phyloP scores from a whole-genome alignment of 306 rosid genomes.

The Acacia confusa region DNA sequence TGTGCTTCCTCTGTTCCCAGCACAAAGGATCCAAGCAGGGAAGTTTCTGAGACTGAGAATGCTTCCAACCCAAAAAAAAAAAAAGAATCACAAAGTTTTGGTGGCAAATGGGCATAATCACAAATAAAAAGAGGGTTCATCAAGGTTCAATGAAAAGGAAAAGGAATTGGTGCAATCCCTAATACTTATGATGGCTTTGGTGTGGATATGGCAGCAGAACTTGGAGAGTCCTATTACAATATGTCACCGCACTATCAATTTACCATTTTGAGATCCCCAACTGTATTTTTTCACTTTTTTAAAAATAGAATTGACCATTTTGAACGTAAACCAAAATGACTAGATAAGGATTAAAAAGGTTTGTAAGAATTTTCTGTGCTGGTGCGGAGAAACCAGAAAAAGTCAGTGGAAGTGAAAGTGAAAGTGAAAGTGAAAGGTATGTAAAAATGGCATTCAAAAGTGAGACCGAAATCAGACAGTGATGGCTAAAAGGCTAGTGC shows the following conservation, averaged over 20 bases:
- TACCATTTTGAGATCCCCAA: background rate
- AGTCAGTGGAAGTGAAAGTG: background rate
- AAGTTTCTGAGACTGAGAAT: conserved; percentile 24
- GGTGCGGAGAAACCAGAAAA: background rate
- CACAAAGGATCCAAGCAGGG: conserved; percentile 45
- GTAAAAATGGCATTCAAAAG: background rate
- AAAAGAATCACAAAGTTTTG: conserved; percentile 41
- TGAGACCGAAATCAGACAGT: background rate
- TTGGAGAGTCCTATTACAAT: conserved; percentile 27
- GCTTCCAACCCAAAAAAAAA: conserved; percentile 40
- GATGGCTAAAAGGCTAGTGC: background rate
- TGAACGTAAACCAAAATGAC: background rate
- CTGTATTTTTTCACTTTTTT: too few relatives aligned
- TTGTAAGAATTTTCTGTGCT: background rate
- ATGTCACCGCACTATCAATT: conserved; percentile 26
- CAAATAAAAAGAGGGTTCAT: too few relatives aligned
- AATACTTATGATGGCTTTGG: conserved; percentile 18
- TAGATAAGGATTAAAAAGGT: background rate
- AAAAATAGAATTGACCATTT: conserved; percentile 21
- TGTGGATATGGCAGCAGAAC: conserved; percentile 59
- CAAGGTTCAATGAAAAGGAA: too few relatives aligned
- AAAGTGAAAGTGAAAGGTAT: background rate
- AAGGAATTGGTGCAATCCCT: too few relatives aligned
- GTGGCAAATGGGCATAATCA: conserved; percentile 20
- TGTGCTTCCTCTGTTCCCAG: background rate